These are phyloP conservation scores for Leavenworthia alabamica DNA, from an alignment of 345 rosid genomes.

Conservation along the genomic window DNA sequence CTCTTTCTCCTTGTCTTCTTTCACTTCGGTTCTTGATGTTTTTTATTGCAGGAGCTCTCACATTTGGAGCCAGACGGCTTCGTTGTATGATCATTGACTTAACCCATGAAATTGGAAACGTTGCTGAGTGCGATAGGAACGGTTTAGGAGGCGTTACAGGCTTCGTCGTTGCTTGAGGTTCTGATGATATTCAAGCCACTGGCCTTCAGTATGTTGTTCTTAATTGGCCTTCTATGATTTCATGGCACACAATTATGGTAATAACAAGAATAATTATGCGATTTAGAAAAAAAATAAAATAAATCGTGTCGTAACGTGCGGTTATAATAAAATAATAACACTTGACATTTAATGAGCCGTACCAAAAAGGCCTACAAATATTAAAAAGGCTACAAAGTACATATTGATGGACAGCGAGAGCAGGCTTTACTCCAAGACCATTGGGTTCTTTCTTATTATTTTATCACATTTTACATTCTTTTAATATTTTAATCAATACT, in stretches of 20 bases:
- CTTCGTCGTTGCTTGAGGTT: constrained; percentile 25
- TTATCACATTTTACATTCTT: background rate
- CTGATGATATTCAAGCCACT: constrained; percentile 39
- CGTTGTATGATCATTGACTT: constrained; percentile 17
- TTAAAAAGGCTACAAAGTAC: constrained; percentile 10
- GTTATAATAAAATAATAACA: constrained; percentile 20
- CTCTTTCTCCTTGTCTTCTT: constrained; percentile 38
- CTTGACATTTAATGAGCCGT: constrained; percentile 13
- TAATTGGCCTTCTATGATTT: constrained; percentile 7
- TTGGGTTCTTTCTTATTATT: constrained; percentile 23
- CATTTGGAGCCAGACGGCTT: constrained; percentile 50
- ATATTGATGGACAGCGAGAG: constrained; percentile 25
- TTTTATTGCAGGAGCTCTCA: constrained; percentile 68
- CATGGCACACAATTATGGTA: constrained; percentile 28
- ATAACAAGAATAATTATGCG: constrained; percentile 23
- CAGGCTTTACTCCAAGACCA: constrained; percentile 31
- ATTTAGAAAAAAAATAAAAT: background rate
- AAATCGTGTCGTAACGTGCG: constrained; percentile 3
- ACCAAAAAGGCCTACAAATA: constrained; percentile 19
- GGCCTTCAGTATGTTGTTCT: background rate
- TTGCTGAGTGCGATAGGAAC: constrained; percentile 39
- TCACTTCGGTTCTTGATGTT: constrained; percentile 21
- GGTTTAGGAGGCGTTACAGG: constrained; percentile 22
- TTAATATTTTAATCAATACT: background rate
- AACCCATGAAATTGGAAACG: constrained; percentile 37